Conservation (phyloP, 306 rosid species). For the Prunus mongolica region DNA sequence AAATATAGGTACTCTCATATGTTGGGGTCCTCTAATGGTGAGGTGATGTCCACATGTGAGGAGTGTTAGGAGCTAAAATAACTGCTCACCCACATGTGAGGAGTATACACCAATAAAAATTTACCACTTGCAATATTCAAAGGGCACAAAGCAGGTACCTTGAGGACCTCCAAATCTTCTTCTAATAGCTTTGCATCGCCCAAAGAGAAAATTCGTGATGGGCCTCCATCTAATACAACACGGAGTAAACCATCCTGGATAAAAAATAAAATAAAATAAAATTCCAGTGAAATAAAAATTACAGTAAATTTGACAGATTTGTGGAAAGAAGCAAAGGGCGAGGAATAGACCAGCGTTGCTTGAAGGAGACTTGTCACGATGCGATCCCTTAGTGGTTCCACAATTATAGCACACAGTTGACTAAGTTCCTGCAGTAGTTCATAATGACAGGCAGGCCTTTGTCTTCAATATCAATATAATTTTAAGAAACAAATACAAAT, state of each 20-base stretch:
- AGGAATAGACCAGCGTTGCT: constrained; percentile 74
- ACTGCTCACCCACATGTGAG: neutral
- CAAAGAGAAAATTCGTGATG: constrained; percentile 63
- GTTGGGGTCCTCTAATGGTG: neutral
- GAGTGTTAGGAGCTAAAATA: neutral
- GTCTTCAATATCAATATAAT: neutral
- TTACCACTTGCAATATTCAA: constrained; percentile 5
- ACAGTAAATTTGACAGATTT: constrained; percentile 13
- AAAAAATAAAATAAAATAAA: constrained; percentile 9
- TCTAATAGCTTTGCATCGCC: constrained; percentile 76
- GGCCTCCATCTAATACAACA: constrained; percentile 85
- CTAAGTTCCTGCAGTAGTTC: constrained; percentile 66
- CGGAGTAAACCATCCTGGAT: constrained; percentile 91
- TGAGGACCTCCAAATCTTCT: constrained; percentile 90
- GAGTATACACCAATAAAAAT: neutral
- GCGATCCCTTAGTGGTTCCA: constrained; percentile 95
- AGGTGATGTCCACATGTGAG: neutral
- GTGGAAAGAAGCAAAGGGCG: constrained; percentile 8
- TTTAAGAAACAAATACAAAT: neutral
- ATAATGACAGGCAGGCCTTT: constrained; percentile 6
- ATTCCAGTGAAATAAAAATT: neutral
- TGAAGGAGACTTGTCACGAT: constrained; percentile 98
- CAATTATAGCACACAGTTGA: constrained; percentile 81
- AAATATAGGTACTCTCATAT: neutral
- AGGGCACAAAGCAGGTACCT: constrained; percentile 46